Conservation (phyloP, 495 filamentous ascomycete genomes). For the Penicillium flavigenum region DNA sequence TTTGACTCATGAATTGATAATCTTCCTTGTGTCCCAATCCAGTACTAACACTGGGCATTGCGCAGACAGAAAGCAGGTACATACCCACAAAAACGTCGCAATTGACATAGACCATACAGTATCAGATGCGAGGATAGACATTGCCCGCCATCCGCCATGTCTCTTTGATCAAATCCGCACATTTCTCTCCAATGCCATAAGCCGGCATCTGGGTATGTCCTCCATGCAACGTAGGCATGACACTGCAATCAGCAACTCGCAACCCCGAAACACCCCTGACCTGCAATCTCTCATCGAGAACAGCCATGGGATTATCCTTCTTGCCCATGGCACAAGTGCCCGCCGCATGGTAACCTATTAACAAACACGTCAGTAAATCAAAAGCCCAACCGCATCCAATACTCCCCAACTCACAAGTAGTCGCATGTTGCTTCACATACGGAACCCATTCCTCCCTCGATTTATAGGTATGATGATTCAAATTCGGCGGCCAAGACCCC, state of each 20-base stretch:
- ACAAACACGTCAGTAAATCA: conserved; percentile 6
- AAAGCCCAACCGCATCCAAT: neutral
- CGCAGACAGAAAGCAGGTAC: too few relatives aligned
- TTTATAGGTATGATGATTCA: conserved; percentile 46
- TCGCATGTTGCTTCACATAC: conserved; percentile 51
- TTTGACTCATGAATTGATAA: neutral
- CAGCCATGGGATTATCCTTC: conserved; percentile 45
- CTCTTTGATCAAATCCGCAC: conserved; percentile 55
- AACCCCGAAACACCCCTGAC: conserved; percentile 53
- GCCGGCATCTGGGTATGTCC: conserved; percentile 60
- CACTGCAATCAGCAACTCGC: conserved; percentile 56
- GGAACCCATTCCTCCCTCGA: conserved; percentile 50
- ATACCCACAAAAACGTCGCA: neutral
- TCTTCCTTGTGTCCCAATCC: neutral
- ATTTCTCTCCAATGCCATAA: conserved; percentile 60
- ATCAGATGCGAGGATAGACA: conserved; percentile 25
- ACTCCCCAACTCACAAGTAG: conserved; percentile 44
- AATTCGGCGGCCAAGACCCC: conserved; percentile 51
- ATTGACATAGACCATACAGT: too few relatives aligned
- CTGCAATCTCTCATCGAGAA: conserved; percentile 54
- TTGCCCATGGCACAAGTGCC: conserved; percentile 57
- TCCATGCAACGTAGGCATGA: conserved; percentile 55
- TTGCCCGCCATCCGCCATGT: conserved; percentile 32
- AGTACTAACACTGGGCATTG: neutral
- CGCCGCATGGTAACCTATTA: conserved; percentile 48